Base-by-base conservation (phyloP, 352 stramenopile species). In the Pythium vanterpoolii region DNA sequence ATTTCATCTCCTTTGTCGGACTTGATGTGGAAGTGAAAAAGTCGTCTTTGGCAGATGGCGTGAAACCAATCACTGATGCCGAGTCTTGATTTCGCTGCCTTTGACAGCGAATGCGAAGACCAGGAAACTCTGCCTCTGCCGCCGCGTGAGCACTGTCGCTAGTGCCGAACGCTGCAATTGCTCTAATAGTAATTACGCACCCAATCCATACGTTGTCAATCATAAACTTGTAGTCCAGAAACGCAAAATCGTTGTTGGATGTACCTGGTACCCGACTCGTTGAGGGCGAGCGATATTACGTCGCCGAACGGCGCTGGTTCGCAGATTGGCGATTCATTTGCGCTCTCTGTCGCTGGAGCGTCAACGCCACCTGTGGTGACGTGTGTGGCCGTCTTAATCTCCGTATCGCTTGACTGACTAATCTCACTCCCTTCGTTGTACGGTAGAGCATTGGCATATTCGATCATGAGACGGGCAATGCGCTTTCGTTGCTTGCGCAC, bases 401-500 rank as follows among this genome's bases (percentile, higher is more conserved):
- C 34, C 14, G 14, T 19, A 13, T 9, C 19, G 13, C 6, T 42
- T 39, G 40, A 9, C 42, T 16, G 23, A 26, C 11, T 48, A 27
- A 9, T 39, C 23, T 33, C 19, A 9, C 13, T 28, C 13, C 5
- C 9, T 39, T 23, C 47, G 40, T 84, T 73, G 48, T 84, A 82
- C 5, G 76, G 71, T 0, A 86, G 54, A 13, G 62, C 52, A 2
- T 64, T 43, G 18, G 74, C 76, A 38, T 87, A 62, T 45, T 75
- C 71, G 39, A 89, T 87, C 18, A 89, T 34, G 6, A 84, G 69
- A 24, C 73, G 65, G 18, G 75, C 73, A 28, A 89, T 46, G 18
- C 57, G 64, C 43, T 77, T 70, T 14, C 76, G 47, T 33, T 64
- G 71, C 6, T 60, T 73, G n/a, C 71, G 62, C 53, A 69, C 63